Base-by-base conservation (phyloP, 352 stramenopile genomes). In the Phytophthora pseudosyringae region DNA sequence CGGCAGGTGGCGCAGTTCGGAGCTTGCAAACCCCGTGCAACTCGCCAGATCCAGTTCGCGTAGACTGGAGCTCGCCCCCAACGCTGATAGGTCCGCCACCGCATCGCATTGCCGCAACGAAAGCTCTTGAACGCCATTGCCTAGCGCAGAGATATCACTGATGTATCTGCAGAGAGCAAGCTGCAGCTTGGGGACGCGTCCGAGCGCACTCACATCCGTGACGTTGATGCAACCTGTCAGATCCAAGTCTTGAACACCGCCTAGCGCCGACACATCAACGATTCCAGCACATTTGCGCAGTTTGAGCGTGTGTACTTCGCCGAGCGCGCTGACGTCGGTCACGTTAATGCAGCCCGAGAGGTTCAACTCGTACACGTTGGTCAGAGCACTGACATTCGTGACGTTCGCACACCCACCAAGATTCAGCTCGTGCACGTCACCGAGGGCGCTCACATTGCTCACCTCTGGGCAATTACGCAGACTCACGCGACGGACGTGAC, bases 291-390 rank as follows among this genome's bases (percentile, higher is more conserved):
- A 85, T 43, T 85, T 85, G 52, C 76, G 71, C 36, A 88, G 62
- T 43, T 76, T 77, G n/a, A 88, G 66, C 10, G 72, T 80, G 59
- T 80, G 77, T 1, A 86, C 67, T 43, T 64, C 55, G 11, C 69
- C 76, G 12, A 91, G 59, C 12, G 73, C 64, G 13, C 66, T 77
- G 3, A 89, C 80, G 38, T 91, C 82, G 9, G 66, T 76, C 33
- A 91, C 59, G 55, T 87, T 83, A 32, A 88, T 71, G 50, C 80
- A 91, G n/a, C 80, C 75, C 0, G 76, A 83, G 11, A 91, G 71
- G 29, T 78, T 78, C 11, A 91, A 57, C 25, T 71, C 75, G 36
- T 74, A 59, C 7, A 91, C 75, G 28, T 60, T 54, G 25, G 67
- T 48, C 9, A 91, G 57, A 1, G 50, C 59, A 29, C 68, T 78